Evolutionary conservation across 2,329 filamentous ascomycete species (phyloP), one percentile per base, ranked within the genome.

Genomic region (Aspergillus sp.): DNA sequence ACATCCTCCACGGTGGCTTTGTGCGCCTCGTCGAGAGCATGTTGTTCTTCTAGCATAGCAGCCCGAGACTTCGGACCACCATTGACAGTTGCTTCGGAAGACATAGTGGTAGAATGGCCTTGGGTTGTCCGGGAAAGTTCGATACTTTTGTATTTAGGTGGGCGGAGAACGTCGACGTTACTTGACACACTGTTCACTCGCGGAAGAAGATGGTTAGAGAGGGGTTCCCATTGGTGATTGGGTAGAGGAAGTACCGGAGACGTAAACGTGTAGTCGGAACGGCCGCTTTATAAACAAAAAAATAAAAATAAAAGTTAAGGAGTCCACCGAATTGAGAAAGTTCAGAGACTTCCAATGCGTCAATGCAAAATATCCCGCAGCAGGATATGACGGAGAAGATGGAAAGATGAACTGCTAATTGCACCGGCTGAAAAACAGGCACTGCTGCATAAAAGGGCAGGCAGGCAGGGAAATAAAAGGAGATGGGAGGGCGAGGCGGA

Each of bases 1-100:
- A 84, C 86, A 49, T 96, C 91, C 75, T 96, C 92, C 64, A 96
- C 83, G 23, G 87, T 92, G 64, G 84, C 84, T 68, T 86, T 82
- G 74, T 85, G 83, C 37, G 71, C 70, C 66, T 84, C 77, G 57
- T 80, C 76, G 60, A 76, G 76, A 50, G 78, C 74, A 69, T 85
- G 82, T 72, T 82, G 77, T 66, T 81, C 75, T 68, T 80, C 77
- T 64, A 85, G 74, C 65, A 80, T 73, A 63, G 83, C 81, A 35
- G 82, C 82, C 35, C 80, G 78, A 44, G 79, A 81, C 69, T 80
- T 73, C 46, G 68, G 11, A 48, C 68, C 69, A 53, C 72, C 70
- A 56, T 75, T 75, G 55, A 69, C 63, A 51, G 68, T 62, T 54
- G 67, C 55, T 67, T 75, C 70, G 44, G 72, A 64, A 59, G 73